Conservation (phyloP, 805 yeast species). For the Candida suzukii region DNA sequence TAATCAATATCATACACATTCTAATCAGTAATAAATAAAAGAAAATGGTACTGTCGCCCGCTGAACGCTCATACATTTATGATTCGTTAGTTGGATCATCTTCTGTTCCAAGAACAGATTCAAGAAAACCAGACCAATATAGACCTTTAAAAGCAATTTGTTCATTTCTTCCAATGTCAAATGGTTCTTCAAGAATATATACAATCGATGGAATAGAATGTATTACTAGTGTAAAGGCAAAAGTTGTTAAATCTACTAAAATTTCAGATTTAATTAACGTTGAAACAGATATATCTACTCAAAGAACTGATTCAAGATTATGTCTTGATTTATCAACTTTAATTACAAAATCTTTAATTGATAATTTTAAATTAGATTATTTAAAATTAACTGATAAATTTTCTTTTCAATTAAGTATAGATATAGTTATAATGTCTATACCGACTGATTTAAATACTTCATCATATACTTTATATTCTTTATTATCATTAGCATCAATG, state of each 20-base stretch:
- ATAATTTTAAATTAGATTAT: slow-evolving; percentile 43
- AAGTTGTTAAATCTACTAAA: slow-evolving; percentile 46
- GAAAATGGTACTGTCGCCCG: slow-evolving; percentile 61
- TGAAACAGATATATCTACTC: slow-evolving; percentile 76
- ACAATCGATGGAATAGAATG: slow-evolving; percentile 91
- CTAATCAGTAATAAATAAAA: too few relatives aligned
- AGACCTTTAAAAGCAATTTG: slow-evolving; percentile 82
- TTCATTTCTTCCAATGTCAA: slow-evolving; percentile 76
- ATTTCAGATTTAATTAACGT: slow-evolving; percentile 54
- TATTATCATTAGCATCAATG: slow-evolving; percentile 60
- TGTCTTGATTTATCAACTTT: slow-evolving; percentile 58
- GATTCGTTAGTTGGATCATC: slow-evolving; percentile 64
- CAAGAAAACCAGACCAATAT: slow-evolving; percentile 66
- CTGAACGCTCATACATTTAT: slow-evolving; percentile 69
- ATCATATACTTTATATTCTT: slow-evolving; percentile 63
- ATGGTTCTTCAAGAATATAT: slow-evolving; percentile 87
- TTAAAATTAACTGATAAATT: slow-evolving; percentile 67
- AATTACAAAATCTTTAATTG: slow-evolving; percentile 44
- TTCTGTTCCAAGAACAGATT: slow-evolving; percentile 66
- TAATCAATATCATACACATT: too few relatives aligned
- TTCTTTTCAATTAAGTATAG: slow-evolving; percentile 71
- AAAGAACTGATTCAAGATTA: slow-evolving; percentile 70
- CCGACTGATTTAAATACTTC: slow-evolving; percentile 29
- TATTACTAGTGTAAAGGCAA: slow-evolving; percentile 82
- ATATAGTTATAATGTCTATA: slow-evolving; percentile 70